Evolutionary conservation across 1,284 basidiomycete genomes (phyloP), one percentile per base, ranked within the genome.

Genomic region (Taiwanofungus camphoratus): DNA sequence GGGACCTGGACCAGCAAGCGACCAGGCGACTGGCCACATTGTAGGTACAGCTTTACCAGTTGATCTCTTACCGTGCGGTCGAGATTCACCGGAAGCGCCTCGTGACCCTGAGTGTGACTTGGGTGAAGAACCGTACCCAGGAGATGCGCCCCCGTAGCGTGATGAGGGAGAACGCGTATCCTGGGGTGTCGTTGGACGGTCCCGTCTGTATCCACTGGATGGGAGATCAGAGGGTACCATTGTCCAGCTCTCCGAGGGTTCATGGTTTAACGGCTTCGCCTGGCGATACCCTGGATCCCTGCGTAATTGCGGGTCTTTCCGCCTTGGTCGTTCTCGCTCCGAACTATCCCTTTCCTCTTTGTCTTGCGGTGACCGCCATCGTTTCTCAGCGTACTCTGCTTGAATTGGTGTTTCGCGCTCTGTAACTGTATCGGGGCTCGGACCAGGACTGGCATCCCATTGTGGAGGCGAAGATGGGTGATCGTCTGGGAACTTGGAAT

Each of bases 21-120:
- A n/a, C 67, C 69, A 79, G 20, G 64, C 62, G 19, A 76, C 70
- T n/a, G 72, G 56, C 65, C 69, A 75, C 34, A 64, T 63, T 3
- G 52, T 39, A 3, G 73, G 73, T 18, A 77, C 68, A 13, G 65
- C 61, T 29, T 69, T 64, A 8, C 66, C 65, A 24, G 44, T 43
- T 15, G 49, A 45, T 16, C 54, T 50, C 26, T 56, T 60, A 27
- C 44, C 50, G 22, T 55, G 42, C 15, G 53, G n/a, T n/a, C n/a
- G 46, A 18, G 51, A 45, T 24, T 56, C 56, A 9, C 53, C 53
- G 12, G 31, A 16, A 12, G 8, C 16, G n/a, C n/a, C n/a, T n/a
- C n/a, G n/a, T n/a, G n/a, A n/a, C n/a, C n/a, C n/a, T n/a, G n/a
- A n/a, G n/a, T n/a, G n/a, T n/a, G n/a, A n/a, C n/a, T n/a, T n/a